Conservation (phyloP, 495 filamentous ascomycete species). For the Neurospora cerealis region DNA sequence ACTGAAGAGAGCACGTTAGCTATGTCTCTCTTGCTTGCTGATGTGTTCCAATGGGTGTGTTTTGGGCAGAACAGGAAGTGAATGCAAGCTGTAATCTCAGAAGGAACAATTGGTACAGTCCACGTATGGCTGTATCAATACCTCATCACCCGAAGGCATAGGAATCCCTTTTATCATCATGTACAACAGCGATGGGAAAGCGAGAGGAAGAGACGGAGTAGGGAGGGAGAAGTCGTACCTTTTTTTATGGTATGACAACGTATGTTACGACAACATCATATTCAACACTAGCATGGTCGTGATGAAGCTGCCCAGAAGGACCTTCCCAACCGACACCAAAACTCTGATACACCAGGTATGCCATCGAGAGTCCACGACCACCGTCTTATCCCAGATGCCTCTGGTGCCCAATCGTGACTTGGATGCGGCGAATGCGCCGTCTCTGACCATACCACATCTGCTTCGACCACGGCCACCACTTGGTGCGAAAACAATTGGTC, state of each 20-base stretch:
- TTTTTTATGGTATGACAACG: neutral
- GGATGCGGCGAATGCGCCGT: neutral
- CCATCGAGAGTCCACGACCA: neutral
- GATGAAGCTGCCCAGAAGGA: neutral
- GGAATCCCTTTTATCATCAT: conserved; percentile 1
- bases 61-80: neutral
- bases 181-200: neutral
- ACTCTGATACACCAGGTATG: neutral
- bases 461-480: neutral
- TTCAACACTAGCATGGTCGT: neutral
- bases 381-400: neutral
- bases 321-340: neutral
- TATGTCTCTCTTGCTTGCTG: neutral
- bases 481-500: neutral
- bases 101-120: conserved; percentile 3
- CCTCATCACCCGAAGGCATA: neutral
- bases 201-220: neutral
- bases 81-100: neutral
- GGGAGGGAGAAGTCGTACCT: neutral
- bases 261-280: neutral
- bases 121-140: neutral
- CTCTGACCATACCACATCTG: neutral
- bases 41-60: neutral
- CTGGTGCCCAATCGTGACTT: neutral
- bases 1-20: neutral